A percentile compares a stretch with the other conserved stretches of the same genome.
These are phyloP conservation scores for Lipomyces orientalis DNA, from an alignment of 805 yeast genomes.

Conservation along the genomic window DNA sequence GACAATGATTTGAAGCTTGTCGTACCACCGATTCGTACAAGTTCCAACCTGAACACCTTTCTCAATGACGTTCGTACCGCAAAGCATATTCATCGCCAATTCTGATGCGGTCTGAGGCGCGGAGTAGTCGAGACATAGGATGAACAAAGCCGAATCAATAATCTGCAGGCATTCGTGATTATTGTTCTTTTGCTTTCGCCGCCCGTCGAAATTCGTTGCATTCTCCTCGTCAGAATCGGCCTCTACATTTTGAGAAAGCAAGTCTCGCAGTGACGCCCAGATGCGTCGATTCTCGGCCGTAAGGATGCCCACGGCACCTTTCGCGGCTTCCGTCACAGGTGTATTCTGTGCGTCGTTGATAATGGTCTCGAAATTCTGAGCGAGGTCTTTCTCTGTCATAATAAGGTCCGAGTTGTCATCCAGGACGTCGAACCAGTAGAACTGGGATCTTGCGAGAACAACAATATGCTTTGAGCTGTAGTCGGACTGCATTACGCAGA, in stretches of 20 bases:
- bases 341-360: slow-evolving; percentile 68
- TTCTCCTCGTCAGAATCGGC: slow-evolving; percentile 7
- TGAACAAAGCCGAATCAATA: slow-evolving; percentile 80
- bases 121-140: slow-evolving; percentile 82
- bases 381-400: slow-evolving; percentile 75
- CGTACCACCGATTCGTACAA: slow-evolving; percentile 94
- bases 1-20: slow-evolving; percentile 83
- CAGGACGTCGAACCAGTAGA: slow-evolving; percentile 93
- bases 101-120: slow-evolving; percentile 62
- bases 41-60: slow-evolving; percentile 92
- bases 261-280: slow-evolving; percentile 79
- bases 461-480: slow-evolving; percentile 76
- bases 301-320: slow-evolving; percentile 83
- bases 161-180: slow-evolving; percentile 75
- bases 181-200: slow-evolving; percentile 41
- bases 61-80: slow-evolving; percentile 79
- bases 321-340: slow-evolving; percentile 64
- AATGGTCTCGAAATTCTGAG: slow-evolving; percentile 74
- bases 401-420: slow-evolving; percentile 74
- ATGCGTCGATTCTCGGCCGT: slow-evolving; percentile 88
- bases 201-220: background rate
- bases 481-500: slow-evolving; percentile 87
- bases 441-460: slow-evolving; percentile 82
- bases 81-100: slow-evolving; percentile 80
- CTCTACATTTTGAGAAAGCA: slow-evolving; percentile 49